phyloP scores from a whole-genome alignment of 2,329 filamentous ascomycete genomes.

The Penicillium aurantiogriseum region DNA sequence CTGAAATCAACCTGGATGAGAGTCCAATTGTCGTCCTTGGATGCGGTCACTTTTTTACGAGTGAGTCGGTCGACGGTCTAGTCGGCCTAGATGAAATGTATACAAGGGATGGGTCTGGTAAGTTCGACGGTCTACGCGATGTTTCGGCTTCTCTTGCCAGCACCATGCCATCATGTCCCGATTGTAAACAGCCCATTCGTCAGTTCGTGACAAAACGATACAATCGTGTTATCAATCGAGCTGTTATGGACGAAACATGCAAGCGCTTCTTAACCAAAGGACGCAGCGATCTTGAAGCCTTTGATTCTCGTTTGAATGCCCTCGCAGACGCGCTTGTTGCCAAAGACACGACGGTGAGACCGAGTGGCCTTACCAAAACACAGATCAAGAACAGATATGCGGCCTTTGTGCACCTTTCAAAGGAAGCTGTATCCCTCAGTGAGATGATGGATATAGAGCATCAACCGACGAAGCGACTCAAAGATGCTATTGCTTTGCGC shows the following conservation, averaged over 20 bases:
- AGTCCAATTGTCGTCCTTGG: slow-evolving; percentile 6
- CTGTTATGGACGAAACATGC: no score
- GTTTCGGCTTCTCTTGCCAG: slow-evolving; percentile 11
- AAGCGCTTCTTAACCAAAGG: no score
- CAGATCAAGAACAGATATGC: not conserved
- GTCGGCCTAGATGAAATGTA: slow-evolving; percentile 14
- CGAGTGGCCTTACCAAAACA: not conserved
- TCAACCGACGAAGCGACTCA: no score
- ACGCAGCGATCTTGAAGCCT: no score
- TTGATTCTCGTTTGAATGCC: no score
- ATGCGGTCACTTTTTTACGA: slow-evolving; percentile 16
- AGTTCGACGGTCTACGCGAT: slow-evolving; percentile 13
- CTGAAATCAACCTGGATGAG: no score
- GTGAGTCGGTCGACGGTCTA: slow-evolving; percentile 12
- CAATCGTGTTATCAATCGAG: no score
- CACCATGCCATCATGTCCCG: slow-evolving; percentile 6
- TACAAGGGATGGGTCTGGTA: slow-evolving; percentile 10
- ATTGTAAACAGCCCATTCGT: slow-evolving; percentile 16
- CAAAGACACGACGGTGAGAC: not conserved
- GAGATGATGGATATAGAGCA: no score
- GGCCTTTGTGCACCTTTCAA: no score
- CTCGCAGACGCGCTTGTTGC: no score
- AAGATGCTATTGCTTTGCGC: no score
- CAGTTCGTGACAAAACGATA: not conserved
- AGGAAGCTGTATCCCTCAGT: no score